Evolutionary conservation across 2,329 filamentous ascomycete genomes (phyloP).

Genomic region (Phialocephala subalpina): DNA sequence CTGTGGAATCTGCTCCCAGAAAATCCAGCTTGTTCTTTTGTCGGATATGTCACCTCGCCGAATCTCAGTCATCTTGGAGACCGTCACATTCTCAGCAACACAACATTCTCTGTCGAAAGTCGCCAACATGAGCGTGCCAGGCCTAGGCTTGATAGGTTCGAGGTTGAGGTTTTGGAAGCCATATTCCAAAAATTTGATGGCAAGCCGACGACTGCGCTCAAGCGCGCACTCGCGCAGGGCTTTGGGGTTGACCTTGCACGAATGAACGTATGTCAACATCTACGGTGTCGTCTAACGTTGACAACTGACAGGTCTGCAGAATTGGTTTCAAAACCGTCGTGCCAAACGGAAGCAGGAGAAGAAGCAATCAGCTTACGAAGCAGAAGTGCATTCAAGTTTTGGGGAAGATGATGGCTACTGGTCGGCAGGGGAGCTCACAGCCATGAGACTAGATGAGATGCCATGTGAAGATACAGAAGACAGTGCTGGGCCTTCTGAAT

Average conservation of each 20-base stretch:
- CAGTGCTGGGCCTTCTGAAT: background rate
- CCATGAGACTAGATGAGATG: conserved; percentile 6
- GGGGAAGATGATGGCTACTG: conserved; percentile 8
- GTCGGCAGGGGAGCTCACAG: background rate
- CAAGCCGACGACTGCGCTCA: conserved; percentile 68
- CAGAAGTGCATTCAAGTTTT: conserved; percentile 31
- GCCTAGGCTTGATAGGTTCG: conserved; percentile 59
- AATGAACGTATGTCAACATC: conserved; percentile 65
- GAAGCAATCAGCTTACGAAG: conserved; percentile 60
- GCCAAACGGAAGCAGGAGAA: conserved; percentile 63
- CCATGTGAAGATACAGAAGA: background rate
- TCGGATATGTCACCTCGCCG: conserved; percentile 59
- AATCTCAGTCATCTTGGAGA: conserved; percentile 7
- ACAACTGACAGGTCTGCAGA: conserved; percentile 51
- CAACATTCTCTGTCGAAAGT: background rate
- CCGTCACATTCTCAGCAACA: background rate
- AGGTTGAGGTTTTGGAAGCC: conserved; percentile 65
- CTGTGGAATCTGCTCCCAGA: conserved; percentile 67
- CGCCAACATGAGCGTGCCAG: conserved; percentile 31
- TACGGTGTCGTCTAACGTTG: conserved; percentile 46
- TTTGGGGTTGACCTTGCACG: conserved; percentile 68
- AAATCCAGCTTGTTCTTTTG: conserved; percentile 63
- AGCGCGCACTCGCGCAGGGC: conserved; percentile 66
- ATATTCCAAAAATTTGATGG: conserved; percentile 70
- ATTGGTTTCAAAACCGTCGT: conserved; percentile 74